phyloP scores from a whole-genome alignment of 2,329 filamentous ascomycete species.

The Berkeleyomyces rouxiae region DNA sequence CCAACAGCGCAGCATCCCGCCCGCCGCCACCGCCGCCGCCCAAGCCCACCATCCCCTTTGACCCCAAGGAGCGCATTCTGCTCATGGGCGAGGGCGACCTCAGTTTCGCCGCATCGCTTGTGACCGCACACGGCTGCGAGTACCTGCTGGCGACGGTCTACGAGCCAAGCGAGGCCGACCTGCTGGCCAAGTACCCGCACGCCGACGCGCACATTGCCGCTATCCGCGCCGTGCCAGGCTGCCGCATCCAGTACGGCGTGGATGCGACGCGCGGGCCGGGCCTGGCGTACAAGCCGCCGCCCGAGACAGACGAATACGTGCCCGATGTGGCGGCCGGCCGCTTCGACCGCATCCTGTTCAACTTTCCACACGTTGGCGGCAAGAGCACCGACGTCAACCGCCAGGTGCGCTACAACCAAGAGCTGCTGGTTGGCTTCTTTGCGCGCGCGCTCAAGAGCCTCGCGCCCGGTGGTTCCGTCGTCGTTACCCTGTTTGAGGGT shows the following conservation, averaged over 20 bases:
- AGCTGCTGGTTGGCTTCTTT: constrained; percentile 56
- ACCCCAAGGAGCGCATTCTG: constrained; percentile 49
- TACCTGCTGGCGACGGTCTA: constrained; percentile 53
- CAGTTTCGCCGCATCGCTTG: constrained; percentile 54
- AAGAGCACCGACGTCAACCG: constrained; percentile 85
- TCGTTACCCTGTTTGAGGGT: constrained; percentile 82
- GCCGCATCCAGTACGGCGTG: constrained; percentile 40
- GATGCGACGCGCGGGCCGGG: constrained; percentile 48
- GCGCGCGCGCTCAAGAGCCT: constrained; percentile 30
- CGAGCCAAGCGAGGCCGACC: constrained; percentile 38
- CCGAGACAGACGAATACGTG: constrained; percentile 16
- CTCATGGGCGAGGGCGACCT: constrained; percentile 69
- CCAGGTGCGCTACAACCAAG: constrained; percentile 84
- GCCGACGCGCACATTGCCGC: constrained; percentile 40
- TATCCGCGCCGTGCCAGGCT: constrained; percentile 23
- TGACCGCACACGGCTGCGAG: constrained; percentile 47
- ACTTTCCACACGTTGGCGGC: constrained; percentile 92
- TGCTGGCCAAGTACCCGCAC: constrained; percentile 61
- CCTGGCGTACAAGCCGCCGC: constrained; percentile 23
- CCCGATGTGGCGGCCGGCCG: constrained; percentile 17
- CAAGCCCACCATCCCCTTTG: constrained; percentile 46
- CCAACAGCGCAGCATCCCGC: constrained; percentile 11
- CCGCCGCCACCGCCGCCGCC: constrained; percentile 3
- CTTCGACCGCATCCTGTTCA: constrained; percentile 77
- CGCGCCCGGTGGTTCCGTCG: constrained; percentile 39